Evolutionary conservation across 2,329 filamentous ascomycete genomes (phyloP).

Genomic region (Aspergillus sp.): DNA sequence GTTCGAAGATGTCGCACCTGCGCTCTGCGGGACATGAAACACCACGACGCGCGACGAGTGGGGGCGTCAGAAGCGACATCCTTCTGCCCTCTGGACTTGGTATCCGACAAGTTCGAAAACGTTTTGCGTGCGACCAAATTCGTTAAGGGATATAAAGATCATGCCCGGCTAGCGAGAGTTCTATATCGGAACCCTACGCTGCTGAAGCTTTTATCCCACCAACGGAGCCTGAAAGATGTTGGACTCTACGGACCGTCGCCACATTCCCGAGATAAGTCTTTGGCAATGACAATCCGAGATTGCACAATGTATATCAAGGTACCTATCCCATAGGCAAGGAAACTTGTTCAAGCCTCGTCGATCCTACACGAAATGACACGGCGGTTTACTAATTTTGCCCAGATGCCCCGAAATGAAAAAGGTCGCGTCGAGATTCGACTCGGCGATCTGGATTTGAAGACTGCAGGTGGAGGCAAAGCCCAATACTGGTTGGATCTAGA

Average conservation of each 20-base stretch:
- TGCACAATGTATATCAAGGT: constrained; percentile 73
- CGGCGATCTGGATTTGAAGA: constrained; percentile 77
- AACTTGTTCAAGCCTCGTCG: background rate
- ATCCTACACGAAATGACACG: background rate
- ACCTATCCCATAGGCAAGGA: constrained; percentile 9
- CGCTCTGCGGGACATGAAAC: constrained; percentile 57
- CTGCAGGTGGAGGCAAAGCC: constrained; percentile 61
- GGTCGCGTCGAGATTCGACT: constrained; percentile 53
- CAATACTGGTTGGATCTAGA: constrained; percentile 69
- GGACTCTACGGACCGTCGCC: constrained; percentile 36
- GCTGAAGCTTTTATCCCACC: constrained; percentile 34
- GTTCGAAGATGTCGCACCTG: constrained; percentile 73
- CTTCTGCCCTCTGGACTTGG: constrained; percentile 67
- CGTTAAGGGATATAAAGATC: constrained; percentile 39
- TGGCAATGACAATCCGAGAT: constrained; percentile 79
- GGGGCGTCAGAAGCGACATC: constrained; percentile 36
- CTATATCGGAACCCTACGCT: constrained; percentile 37
- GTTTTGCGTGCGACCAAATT: constrained; percentile 44
- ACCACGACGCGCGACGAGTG: constrained; percentile 34
- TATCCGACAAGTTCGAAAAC: constrained; percentile 48
- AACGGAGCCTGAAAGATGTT: constrained; percentile 35
- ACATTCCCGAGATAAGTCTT: constrained; percentile 52
- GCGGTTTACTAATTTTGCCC: background rate
- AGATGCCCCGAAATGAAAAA: constrained; percentile 37
- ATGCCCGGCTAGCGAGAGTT: constrained; percentile 32